These are phyloP conservation scores for Podila verticillata DNA, from an alignment of 192 early-diverging fungal genomes.

Conservation along the genomic window DNA sequence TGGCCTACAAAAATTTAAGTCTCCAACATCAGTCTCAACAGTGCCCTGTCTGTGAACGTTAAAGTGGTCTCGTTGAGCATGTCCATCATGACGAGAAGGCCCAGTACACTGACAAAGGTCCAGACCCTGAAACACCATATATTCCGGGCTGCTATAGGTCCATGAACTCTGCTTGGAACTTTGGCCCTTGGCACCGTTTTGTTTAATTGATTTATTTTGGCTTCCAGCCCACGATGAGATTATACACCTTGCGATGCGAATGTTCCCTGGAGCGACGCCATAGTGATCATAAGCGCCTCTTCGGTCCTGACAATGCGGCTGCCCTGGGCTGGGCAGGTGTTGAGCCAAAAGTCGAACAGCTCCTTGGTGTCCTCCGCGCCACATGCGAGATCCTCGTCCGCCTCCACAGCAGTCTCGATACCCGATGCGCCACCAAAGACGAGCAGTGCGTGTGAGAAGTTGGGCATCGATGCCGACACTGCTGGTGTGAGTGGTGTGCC, in stretches of 20 bases:
- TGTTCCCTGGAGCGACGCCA: conserved; percentile 50
- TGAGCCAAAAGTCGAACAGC: conserved; percentile 72
- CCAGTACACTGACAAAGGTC: too few relatives aligned
- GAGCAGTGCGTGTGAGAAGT: conserved; percentile 65
- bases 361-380: conserved; percentile 63
- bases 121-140: too few relatives aligned
- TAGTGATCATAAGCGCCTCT: conserved; percentile 60
- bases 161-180: too few relatives aligned
- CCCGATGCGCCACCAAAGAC: conserved; percentile 78
- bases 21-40: too few relatives aligned
- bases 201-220: neutral
- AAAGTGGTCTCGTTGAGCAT: too few relatives aligned
- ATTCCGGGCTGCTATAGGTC: too few relatives aligned
- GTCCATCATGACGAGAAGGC: too few relatives aligned
- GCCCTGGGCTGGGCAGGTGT: conserved; percentile 65
- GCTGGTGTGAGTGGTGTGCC: conserved; percentile 28
- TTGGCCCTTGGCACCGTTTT: too few relatives aligned
- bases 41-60: too few relatives aligned
- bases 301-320: conserved; percentile 72
- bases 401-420: conserved; percentile 70
- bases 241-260: conserved; percentile 27
- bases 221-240: neutral
- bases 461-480: conserved; percentile 8
- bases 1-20: too few relatives aligned
- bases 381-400: conserved; percentile 64